phyloP scores from a whole-genome alignment of 192 early-diverging fungal genomes.

The Gamsiella multidivaricata region DNA sequence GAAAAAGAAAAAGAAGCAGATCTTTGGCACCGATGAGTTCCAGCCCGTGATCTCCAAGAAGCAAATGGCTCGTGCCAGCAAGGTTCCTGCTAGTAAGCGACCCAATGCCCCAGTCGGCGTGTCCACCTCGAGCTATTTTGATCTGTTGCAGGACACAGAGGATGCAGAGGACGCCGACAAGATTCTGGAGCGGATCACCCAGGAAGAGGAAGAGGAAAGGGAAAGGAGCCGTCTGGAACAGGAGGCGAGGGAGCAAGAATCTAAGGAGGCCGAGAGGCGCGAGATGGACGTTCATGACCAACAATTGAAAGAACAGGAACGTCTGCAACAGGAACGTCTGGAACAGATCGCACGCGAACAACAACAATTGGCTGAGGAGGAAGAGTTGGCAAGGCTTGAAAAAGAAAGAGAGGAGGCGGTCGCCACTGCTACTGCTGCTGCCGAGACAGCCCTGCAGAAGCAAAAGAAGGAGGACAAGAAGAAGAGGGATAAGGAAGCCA shows the following conservation, averaged over 20 bases:
- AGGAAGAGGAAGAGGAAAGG: conserved; percentile 27
- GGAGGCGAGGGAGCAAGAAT: conserved; percentile 1
- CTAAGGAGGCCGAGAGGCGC: not conserved
- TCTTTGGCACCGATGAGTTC: conserved; percentile 55
- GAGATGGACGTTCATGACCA: not conserved
- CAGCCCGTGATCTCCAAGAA: conserved; percentile 54
- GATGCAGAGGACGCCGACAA: conserved; percentile 29
- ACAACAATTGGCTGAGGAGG: conserved; percentile 10
- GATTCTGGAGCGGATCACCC: conserved; percentile 36
- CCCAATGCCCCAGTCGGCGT: conserved; percentile 39
- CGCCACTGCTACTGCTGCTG: conserved; percentile 13
- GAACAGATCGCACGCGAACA: conserved; percentile 10
- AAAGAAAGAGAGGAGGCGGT: not conserved
- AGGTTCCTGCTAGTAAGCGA: conserved; percentile 8
- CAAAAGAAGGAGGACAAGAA: conserved; percentile 48
- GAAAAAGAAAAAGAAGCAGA: conserved; percentile 53
- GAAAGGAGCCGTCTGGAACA: conserved; percentile 12
- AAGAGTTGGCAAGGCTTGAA: not conserved
- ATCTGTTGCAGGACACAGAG: conserved; percentile 46
- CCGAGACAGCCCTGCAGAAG: conserved; percentile 20
- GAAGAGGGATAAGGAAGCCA: conserved; percentile 31
- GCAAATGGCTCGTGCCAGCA: conserved; percentile 44
- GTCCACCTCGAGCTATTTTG: conserved; percentile 50
- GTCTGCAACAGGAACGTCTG: conserved; percentile 13
- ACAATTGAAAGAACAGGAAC: conserved; percentile 7